Percentiles rank a stretch among this genome's conserved stretches.
Conservation (phyloP, 257 asterid genomes). For the Capsicum chinense region DNA sequence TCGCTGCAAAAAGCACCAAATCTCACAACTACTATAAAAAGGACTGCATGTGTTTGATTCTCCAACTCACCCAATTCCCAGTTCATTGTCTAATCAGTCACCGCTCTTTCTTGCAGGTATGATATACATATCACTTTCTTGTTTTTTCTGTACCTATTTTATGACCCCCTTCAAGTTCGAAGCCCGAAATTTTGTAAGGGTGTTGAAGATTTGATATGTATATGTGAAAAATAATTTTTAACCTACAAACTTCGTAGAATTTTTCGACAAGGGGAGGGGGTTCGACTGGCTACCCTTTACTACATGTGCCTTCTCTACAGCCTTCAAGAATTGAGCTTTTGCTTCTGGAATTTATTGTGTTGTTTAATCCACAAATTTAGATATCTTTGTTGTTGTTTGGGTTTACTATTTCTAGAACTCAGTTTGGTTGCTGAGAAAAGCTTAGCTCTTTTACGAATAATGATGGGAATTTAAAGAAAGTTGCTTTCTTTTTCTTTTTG, state of each 20-base stretch:
- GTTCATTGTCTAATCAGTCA: no score
- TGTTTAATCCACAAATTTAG: no score
- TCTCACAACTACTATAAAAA: neutral
- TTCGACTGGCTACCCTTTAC: no score
- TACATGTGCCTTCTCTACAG: no score
- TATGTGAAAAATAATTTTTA: no score
- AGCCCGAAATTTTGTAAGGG: no score
- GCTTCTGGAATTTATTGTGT: neutral
- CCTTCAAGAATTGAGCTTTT: neutral
- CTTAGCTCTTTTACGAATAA: neutral
- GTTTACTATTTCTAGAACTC: neutral
- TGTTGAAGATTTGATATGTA: no score
- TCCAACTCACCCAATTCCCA: neutral
- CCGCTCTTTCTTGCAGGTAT: conserved; percentile 11
- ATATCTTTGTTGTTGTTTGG: neutral
- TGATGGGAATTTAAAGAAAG: conserved; percentile 10
- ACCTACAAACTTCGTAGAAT: no score
- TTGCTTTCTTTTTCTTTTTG: neutral
- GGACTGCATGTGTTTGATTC: neutral
- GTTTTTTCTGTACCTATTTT: neutral
- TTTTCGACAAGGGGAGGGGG: no score
- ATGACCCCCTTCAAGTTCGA: no score
- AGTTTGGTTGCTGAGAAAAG: neutral
- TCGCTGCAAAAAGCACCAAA: neutral
- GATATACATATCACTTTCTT: neutral